Evolutionary conservation across 352 stramenopile species (phyloP).

Genomic region (Elongisporangium prolatum): DNA sequence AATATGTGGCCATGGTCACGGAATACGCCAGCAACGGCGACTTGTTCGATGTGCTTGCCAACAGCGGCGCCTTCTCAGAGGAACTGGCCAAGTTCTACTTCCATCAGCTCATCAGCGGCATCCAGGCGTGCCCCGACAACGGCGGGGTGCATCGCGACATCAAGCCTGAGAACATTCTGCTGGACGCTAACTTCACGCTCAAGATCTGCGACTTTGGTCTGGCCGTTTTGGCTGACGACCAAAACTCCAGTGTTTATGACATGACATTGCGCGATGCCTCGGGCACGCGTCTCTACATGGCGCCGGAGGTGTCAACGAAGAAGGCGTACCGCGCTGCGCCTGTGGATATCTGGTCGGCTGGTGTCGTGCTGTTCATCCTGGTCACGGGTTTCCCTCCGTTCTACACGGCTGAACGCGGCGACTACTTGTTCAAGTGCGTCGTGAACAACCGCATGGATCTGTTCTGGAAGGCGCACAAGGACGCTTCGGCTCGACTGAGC

Average conservation of each 20-base stretch:
- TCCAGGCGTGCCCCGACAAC: conserved; percentile 64
- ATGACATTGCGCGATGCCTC: conserved; percentile 46
- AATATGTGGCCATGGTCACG: no score
- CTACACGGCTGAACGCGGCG: conserved; percentile 55
- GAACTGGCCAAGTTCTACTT: no score
- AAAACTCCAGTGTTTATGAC: no score
- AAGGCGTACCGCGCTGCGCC: conserved; percentile 65
- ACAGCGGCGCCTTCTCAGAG: no score
- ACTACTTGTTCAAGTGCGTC: conserved; percentile 77
- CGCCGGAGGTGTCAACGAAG: conserved; percentile 65
- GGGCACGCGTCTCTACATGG: conserved; percentile 86
- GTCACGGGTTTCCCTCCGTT: conserved; percentile 87
- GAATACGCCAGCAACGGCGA: no score
- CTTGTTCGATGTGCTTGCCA: no score
- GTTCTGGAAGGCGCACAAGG: conserved; percentile 55
- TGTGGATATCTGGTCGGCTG: conserved; percentile 86
- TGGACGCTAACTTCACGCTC: conserved; percentile 72
- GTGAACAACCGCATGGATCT: conserved; percentile 36
- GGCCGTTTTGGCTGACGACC: conserved; percentile 57
- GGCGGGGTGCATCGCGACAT: conserved; percentile 85
- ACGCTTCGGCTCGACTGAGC: conserved; percentile 32
- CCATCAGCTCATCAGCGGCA: no score
- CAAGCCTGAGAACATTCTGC: conserved; percentile 90
- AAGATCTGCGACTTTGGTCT: conserved; percentile 95
- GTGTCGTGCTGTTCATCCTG: conserved; percentile 90